Evolutionary conservation across 2,329 filamentous ascomycete species (phyloP), one percentile per base, ranked within the genome.

Genomic region (Colletotrichum sp.): DNA sequence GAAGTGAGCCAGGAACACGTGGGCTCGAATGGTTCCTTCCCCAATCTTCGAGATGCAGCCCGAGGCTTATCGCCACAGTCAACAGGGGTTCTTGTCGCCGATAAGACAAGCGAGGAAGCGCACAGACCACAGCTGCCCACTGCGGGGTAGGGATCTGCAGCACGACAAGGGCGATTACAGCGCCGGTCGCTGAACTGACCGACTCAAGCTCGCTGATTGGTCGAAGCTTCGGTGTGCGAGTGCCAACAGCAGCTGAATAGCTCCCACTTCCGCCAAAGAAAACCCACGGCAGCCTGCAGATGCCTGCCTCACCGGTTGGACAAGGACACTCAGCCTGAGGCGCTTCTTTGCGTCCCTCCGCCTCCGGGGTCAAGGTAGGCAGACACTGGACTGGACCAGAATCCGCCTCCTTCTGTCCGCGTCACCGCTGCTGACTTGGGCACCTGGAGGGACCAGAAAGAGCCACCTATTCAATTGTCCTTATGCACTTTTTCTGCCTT

Each of bases 181-280:
- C 22, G 28, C 28, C 52, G 44, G 68, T 60, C 44, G 26, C 30
- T 48, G 30, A 6, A 34, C 32, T 28, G 62, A 44, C 59, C 68
- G 68, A 59, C 60, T 72, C 22, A n/a, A 72, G 72, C 68, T 64
- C 3, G 18, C 60, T 75, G 68, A 75, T 72, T 72, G 68, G 60
- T n/a, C 48, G 18, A 69, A 75, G 68, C 60, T 75, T 18, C 68
- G 48, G 66, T 34, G 59, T 34, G 39, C 44, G 12, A 48, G 44
- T 1, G 44, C 44, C 44, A 44, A n/a, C 39, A 44, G 18, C 55
- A 36, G 30, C 39, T 6, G 28, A 24, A 65, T 13, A 52, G 68
- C 68, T 71, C 15, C 4, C 22, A 28, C 36, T 71, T n/a, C 24
- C 28, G 18, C 57, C 68, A 71, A 63, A 39, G 60, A 52, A 52